Evolutionary conservation across 2,329 filamentous ascomycete species (phyloP), one percentile per base, ranked within the genome.

Genomic region (Botryotinia narcissicola): DNA sequence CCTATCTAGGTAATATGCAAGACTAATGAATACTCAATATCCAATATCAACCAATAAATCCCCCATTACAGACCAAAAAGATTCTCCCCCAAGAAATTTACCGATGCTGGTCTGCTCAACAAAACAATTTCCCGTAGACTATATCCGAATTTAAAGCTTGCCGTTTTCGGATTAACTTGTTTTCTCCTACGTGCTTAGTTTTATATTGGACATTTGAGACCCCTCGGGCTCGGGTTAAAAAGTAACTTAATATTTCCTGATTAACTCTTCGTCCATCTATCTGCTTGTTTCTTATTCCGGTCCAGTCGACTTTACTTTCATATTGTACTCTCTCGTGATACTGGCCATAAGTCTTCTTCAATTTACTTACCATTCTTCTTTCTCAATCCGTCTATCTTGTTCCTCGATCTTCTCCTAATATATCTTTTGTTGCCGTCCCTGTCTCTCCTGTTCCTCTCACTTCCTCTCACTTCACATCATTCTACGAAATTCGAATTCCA

Each of bases 241-340:
- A 40, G 12, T 67, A 18, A 37, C 46, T 67, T 54, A 51, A 29
- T n/a, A 29, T 54, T 29, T 14, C 14, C 48, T 51, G 48, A 54
- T 54, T 29, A 29, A 54, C 32, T 35, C 40, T 51, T 35, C 40
- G 14, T 37, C 20, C 32, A 62, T 61, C 59, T 48, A 62, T 61
- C 59, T 48, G 8, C 37, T 40, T 12, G 35, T 29, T 44, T 37
- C 37, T 29, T 12, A n/a, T 18, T 44, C 62, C 44, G 18, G 3
- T 42, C 71, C 71, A 69, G 48, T 72, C 22, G 71, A 69, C 29
- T 68, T 69, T 40, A 72, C 40, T 40, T 72, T 48, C 51, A 37
- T 69, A 37, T 69, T 48, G 22, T 29, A 16, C 62, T 68, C 62
- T 68, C 62, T 69, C 63, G 71, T 72, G 71, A 29, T 48, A 71